Percentiles rank a stretch among this genome's conserved stretches.
Evolutionary conservation across 1,139 yeast species (phyloP).

Genomic region (Casaregolazyma suthepensis): DNA sequence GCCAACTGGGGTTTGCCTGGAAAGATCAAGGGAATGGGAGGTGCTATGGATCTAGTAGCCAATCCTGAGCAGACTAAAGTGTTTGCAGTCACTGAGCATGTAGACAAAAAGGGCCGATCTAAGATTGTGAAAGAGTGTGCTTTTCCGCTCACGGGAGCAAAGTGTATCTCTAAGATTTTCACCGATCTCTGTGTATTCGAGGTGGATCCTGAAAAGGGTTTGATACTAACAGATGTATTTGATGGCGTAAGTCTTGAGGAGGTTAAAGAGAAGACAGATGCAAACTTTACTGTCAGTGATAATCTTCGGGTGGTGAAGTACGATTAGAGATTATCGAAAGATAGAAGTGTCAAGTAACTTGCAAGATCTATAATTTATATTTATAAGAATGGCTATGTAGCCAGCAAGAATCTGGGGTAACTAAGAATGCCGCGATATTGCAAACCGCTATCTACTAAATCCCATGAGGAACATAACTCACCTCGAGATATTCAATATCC

Average conservation of each 20-base stretch:
- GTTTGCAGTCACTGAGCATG: slow-evolving; percentile 42
- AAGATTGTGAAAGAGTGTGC: slow-evolving; percentile 38
- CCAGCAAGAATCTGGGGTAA: background rate
- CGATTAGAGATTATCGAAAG: background rate
- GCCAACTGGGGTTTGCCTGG: slow-evolving; percentile 47
- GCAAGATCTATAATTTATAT: no score
- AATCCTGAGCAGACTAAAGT: slow-evolving; percentile 40
- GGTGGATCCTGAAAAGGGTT: slow-evolving; percentile 33
- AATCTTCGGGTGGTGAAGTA: slow-evolving; percentile 18
- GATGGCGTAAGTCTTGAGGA: slow-evolving; percentile 37
- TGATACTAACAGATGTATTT: slow-evolving; percentile 37
- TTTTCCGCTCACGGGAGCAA: slow-evolving; percentile 42
- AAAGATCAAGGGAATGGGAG: slow-evolving; percentile 45
- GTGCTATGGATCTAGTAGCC: slow-evolving; percentile 47
- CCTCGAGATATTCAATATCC: slow-evolving; percentile 45
- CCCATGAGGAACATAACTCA: slow-evolving; percentile 38
- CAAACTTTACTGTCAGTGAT: slow-evolving; percentile 34
- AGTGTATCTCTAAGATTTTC: slow-evolving; percentile 41
- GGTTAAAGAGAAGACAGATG: slow-evolving; percentile 35
- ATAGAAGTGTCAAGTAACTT: no score
- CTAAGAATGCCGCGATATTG: background rate
- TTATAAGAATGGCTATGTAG: background rate
- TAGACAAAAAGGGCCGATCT: slow-evolving; percentile 40
- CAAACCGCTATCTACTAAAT: background rate
- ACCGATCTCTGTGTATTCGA: slow-evolving; percentile 45